Base-by-base conservation (phyloP, 768 basidiomycete species). In the Pleurotus tuber-regium region DNA sequence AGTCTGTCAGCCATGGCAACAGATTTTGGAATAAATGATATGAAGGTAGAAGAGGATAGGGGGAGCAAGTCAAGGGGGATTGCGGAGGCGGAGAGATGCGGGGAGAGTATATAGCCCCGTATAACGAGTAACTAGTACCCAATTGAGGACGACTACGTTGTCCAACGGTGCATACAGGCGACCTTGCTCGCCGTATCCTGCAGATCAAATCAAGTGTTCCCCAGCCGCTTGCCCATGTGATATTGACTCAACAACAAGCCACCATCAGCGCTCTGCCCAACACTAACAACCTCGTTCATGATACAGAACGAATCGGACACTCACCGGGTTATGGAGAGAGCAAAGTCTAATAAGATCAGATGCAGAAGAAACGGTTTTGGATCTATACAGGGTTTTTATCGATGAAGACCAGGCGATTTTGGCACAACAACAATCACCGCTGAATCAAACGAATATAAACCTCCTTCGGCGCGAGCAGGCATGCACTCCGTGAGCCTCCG, bases 1-100 rank as follows among this genome's bases (percentile, higher is more conserved):
- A 87, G 67, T 70, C 87, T 85, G 64, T 64, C 62, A 25, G 78
- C 66, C 84, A 84, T 85, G 58, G 16, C 40, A 18, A 9, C 18
- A 23, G 19, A 39, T 25, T n/a, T 24, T n/a, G 29, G 19, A n/a
- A n/a, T n/a, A n/a, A n/a, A n/a, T n/a, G n/a, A n/a, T n/a, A n/a
- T n/a, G n/a, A n/a, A n/a, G n/a, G n/a, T n/a, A n/a, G 35, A 24
- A 31, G 30, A 16, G 4, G 19, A 26, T 39, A 21, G 36, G 36
- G 35, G 35, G 35, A 16, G 21, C 21, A 38, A 38, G 35, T 16
- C 21, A 19, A 38, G 35, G 21, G 21, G n/a, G 35, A 38, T 38
- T 19, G n/a, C n/a, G 35, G n/a, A 38, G 35, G n/a, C n/a, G 35
- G 35, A 16, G 10, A 19, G 35, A n/a, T n/a, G 35, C 35, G 10